Evolutionary conservation across 2,329 filamentous ascomycete species (phyloP).

Genomic region (Lasiodiplodia theobromae): DNA sequence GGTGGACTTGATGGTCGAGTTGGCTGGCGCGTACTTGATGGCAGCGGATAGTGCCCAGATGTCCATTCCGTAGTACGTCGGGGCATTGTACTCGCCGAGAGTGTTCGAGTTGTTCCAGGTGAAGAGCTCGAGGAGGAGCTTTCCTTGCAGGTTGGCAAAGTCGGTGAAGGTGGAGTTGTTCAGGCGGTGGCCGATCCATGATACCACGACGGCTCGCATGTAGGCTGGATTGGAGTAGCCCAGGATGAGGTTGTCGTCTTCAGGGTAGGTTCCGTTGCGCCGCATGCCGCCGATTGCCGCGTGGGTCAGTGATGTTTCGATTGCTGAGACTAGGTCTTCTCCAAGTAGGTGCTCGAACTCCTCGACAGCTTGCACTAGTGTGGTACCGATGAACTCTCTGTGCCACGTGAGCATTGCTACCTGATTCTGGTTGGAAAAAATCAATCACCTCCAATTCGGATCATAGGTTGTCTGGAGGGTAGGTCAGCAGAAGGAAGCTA

Average conservation of each 20-base stretch:
- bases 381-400: slow-evolving; percentile 48
- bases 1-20: slow-evolving; percentile 41
- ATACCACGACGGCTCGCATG: slow-evolving; percentile 51
- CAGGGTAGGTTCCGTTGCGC: slow-evolving; percentile 50
- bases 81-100: slow-evolving; percentile 51
- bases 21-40: slow-evolving; percentile 46
- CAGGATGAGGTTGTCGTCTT: slow-evolving; percentile 49
- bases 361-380: slow-evolving; percentile 47
- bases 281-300: slow-evolving; percentile 51
- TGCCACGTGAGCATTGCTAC: slow-evolving; percentile 33
- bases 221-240: slow-evolving; percentile 53
- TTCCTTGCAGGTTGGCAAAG: slow-evolving; percentile 48
- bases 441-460: background rate
- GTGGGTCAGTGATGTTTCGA: slow-evolving; percentile 48
- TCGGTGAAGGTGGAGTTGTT: slow-evolving; percentile 47
- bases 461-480: background rate
- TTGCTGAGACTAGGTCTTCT: slow-evolving; percentile 41
- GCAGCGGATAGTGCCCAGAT: slow-evolving; percentile 50
- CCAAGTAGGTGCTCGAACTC: slow-evolving; percentile 45
- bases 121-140: slow-evolving; percentile 36
- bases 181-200: slow-evolving; percentile 52
- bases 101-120: slow-evolving; percentile 41
- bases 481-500: background rate
- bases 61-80: slow-evolving; percentile 53
- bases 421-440: background rate